Base-by-base conservation (phyloP, 805 yeast species). In the Wickerhamiella azymoides region DNA sequence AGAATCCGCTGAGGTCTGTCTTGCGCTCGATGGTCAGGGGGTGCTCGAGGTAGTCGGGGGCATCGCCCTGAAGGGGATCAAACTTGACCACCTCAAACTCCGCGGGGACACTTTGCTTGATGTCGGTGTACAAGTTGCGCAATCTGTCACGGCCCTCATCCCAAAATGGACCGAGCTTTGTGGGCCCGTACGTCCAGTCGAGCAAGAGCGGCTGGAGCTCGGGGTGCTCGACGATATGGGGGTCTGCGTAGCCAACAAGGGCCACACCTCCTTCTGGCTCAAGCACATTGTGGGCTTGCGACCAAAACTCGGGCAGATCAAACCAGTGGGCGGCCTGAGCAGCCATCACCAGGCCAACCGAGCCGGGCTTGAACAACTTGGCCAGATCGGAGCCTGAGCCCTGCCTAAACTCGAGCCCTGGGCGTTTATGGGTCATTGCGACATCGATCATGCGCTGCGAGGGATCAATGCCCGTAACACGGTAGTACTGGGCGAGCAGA, bases 251-350 rank as follows among this genome's bases (percentile, higher is more conserved):
- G 5, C 84, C 83, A 84, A 92, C 84, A 54, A 74, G 73, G 0
- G 84, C 80, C 41, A 86, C 59, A 0, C 85, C 78, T 2, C 92
- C 94, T 21, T 69, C 67, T 1, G 72, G 69, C 45, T 72, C 72
- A 49, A 84, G 66, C 8, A 76, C 63, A 5, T 75, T 57, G 30
- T 65, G 62, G 2, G 73, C 68, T 47, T 74, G 75, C 5, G 61
- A 55, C 56, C 76, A 76, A 57, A 77, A 79, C 37, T 54, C 53
- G 0, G 64, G 63, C 50, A 74, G 79, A 45, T 80, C 70, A 48
- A 84, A 73, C 95, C 95, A 86, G 61, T 86, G 96, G 18, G 73
- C 76, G 48, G 88, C 79, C 59, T 86, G 85, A 0, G 86, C 94
- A 10, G 79, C 81, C 2, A 86, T 73, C 13, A 84, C 65, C 55